Conservation (phyloP, 116 monocot genomes). For the Posidonia oceanica region DNA sequence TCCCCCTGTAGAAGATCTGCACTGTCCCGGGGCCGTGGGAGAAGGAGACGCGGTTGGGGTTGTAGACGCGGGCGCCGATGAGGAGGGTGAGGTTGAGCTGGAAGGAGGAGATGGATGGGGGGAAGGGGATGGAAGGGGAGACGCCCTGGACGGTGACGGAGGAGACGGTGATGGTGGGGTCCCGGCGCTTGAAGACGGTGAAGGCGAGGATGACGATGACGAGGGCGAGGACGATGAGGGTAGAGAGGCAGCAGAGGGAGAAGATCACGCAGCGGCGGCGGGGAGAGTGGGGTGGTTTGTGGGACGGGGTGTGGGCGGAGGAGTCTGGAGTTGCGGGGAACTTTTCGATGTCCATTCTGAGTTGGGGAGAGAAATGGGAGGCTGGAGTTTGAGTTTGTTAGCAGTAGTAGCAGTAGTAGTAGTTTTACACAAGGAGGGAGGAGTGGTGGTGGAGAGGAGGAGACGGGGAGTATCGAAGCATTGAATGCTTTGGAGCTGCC, state of each 20-base stretch:
- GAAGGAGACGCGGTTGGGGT: slow-evolving; percentile 82
- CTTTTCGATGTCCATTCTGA: background rate
- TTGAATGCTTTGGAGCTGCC: slow-evolving; percentile 1
- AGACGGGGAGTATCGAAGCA: background rate
- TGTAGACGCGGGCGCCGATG: slow-evolving; percentile 34
- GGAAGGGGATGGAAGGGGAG: slow-evolving; percentile 35
- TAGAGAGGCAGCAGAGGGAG: slow-evolving; percentile 13
- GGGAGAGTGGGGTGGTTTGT: background rate
- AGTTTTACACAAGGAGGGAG: too few species aligned
- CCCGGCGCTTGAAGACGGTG: slow-evolving; percentile 33
- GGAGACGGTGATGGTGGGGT: slow-evolving; percentile 34
- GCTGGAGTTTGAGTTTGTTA: too few species aligned
- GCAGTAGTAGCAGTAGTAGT: too few species aligned
- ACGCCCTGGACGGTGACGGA: slow-evolving; percentile 41
- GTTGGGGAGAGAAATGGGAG: too few species aligned
- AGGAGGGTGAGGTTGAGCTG: slow-evolving; percentile 58
- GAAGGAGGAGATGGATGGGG: slow-evolving; percentile 14
- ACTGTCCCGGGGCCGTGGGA: slow-evolving; percentile 33
- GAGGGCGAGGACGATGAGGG: slow-evolving; percentile 23
- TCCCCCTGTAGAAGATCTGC: slow-evolving; percentile 38
- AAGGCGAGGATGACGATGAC: slow-evolving; percentile 36
- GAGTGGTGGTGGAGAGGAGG: too few species aligned
- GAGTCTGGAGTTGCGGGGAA: background rate
- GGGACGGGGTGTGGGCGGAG: background rate
- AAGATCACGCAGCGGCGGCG: slow-evolving; percentile 5